Evolutionary conservation across 192 early-diverging fungal genomes (phyloP).

Genomic region (Allomyces macrogynus): DNA sequence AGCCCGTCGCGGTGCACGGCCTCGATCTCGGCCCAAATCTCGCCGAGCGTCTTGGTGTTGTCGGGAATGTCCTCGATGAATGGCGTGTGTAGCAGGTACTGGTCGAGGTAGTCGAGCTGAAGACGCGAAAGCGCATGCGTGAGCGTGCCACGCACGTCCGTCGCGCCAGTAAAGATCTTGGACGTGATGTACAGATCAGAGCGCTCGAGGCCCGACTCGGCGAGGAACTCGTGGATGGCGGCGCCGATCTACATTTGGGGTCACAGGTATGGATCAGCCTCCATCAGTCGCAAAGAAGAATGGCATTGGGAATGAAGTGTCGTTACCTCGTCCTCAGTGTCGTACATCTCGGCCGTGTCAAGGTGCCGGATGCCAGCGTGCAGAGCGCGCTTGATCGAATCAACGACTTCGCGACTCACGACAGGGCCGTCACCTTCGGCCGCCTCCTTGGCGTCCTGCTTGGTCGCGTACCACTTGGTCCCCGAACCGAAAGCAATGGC

Average conservation of each 20-base stretch:
- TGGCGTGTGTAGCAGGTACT: slow-evolving; percentile 4
- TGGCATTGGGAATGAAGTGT: too few relatives aligned
- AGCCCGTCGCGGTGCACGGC: background rate
- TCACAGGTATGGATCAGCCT: too few relatives aligned
- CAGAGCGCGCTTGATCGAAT: background rate
- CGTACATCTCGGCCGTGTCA: background rate
- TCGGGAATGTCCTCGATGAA: background rate
- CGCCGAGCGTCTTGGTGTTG: too few relatives aligned
- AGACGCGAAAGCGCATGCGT: background rate
- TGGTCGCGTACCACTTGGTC: background rate
- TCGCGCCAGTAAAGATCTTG: background rate
- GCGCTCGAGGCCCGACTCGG: background rate
- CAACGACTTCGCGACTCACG: background rate
- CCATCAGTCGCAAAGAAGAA: too few relatives aligned
- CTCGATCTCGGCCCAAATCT: background rate
- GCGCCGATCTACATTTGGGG: background rate
- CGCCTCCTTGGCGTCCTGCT: background rate
- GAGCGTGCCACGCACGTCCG: slow-evolving; percentile 1
- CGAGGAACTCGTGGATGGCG: background rate
- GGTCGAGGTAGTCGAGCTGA: slow-evolving; percentile 1
- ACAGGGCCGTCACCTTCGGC: too few relatives aligned
- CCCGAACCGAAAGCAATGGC: background rate
- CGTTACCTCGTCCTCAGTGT: background rate
- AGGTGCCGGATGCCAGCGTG: background rate
- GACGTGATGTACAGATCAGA: background rate